phyloP scores from a whole-genome alignment of 139 green algal genomes.

The Micractinium conductrix region DNA sequence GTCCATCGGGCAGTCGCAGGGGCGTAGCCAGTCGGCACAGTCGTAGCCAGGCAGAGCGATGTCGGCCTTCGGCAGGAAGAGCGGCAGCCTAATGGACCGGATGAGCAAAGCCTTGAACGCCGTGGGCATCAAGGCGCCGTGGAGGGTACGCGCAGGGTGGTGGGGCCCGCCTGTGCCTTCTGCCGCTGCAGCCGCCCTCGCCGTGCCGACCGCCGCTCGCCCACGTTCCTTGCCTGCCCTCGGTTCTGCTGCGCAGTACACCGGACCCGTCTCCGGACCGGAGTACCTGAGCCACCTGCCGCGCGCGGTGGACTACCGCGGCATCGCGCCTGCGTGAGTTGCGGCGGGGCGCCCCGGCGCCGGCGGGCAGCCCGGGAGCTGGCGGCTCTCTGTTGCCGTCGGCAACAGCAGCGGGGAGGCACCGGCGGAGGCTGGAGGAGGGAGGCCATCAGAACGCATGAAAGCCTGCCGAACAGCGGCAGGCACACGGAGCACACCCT shows the following conservation, averaged over 20 bases:
- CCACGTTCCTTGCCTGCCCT: neutral
- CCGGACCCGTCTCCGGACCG: slow-evolving; percentile 43
- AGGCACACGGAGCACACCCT: too few relatives aligned
- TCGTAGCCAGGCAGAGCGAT: too few relatives aligned
- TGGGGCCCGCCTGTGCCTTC: too few relatives aligned
- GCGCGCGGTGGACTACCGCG: slow-evolving; percentile 42
- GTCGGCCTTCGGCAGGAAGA: too few relatives aligned
- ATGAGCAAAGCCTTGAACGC: neutral
- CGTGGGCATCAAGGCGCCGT: slow-evolving; percentile 32
- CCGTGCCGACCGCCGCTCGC: neutral
- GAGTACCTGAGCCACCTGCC: slow-evolving; percentile 52
- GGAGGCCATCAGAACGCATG: too few relatives aligned
- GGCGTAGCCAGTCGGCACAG: too few relatives aligned
- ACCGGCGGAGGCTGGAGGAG: neutral
- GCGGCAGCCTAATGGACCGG: too few relatives aligned
- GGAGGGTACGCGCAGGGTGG: neutral
- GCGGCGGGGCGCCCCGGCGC: too few relatives aligned
- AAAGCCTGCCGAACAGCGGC: too few relatives aligned
- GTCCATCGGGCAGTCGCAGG: too few relatives aligned
- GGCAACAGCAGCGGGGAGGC: neutral
- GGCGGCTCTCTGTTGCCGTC: neutral
- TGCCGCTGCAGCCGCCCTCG: neutral
- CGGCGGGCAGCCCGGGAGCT: neutral
- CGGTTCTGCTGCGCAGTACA: slow-evolving; percentile 47
- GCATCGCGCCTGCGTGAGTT: slow-evolving; percentile 43